Percentiles rank a stretch among this genome's conserved stretches.
phyloP scores from a whole-genome alignment of 148 eudicot genomes.

The Nepenthes mirabilis region DNA sequence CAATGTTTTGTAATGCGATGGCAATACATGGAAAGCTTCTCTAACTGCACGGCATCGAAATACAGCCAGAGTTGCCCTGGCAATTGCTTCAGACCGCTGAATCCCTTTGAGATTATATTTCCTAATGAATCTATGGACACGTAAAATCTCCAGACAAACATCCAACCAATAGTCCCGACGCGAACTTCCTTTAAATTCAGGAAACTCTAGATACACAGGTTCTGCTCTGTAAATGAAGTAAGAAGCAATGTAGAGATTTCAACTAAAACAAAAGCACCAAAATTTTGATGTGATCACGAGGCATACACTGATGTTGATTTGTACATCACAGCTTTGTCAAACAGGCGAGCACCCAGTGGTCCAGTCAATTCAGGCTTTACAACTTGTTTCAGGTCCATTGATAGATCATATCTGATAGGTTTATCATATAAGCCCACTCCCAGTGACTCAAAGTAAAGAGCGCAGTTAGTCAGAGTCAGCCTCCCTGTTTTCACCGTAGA shows the following conservation, averaged over 20 bases:
- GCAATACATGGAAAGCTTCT: slow-evolving; percentile 53
- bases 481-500: slow-evolving; percentile 40
- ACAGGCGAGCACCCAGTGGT: slow-evolving; percentile 85
- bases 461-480: slow-evolving; percentile 62
- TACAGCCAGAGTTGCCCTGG: slow-evolving; percentile 67
- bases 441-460: slow-evolving; percentile 69
- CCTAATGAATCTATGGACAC: slow-evolving; percentile 51
- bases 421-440: slow-evolving; percentile 78
- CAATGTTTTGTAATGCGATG: slow-evolving; percentile 56
- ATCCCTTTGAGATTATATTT: slow-evolving; percentile 43
- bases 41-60: slow-evolving; percentile 66
- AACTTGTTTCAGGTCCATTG: slow-evolving; percentile 62
- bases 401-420: slow-evolving; percentile 65
- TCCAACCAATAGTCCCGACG: slow-evolving; percentile 90
- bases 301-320: slow-evolving; percentile 55
- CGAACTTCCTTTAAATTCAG: slow-evolving; percentile 76
- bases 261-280: not conserved
- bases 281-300: slow-evolving; percentile 8
- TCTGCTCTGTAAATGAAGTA: slow-evolving; percentile 44
- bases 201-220: slow-evolving; percentile 73
- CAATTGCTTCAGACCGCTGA: slow-evolving; percentile 65
- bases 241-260: not conserved
- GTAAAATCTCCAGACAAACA: slow-evolving; percentile 53
- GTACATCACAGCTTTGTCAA: slow-evolving; percentile 92
- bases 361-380: slow-evolving; percentile 86